Evolutionary conservation across 495 filamentous ascomycete genomes (phyloP), one percentile per base, ranked within the genome.

Genomic region (Apiosordaria backusii): DNA sequence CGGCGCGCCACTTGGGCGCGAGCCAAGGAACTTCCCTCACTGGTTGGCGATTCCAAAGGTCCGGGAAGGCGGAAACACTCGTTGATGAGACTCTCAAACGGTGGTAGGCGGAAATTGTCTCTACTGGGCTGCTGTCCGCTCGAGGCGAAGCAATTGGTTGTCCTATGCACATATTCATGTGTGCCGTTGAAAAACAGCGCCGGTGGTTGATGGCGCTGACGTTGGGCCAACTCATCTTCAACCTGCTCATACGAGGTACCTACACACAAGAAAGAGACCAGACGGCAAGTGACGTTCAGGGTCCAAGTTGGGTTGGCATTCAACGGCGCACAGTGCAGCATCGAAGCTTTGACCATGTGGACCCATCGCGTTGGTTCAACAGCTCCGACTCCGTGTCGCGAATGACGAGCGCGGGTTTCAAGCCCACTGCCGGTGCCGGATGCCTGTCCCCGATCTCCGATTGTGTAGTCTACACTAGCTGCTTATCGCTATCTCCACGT

Each of bases 401-500:
- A 45, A 45, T 45, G 35, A 45, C 35, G 35, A 45, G 35, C 9
- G 35, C 35, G 35, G 35, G 35, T 27, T 59, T 23, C 16, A 59
- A 23, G 15, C 22, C 57, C 23, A 23, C 0, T 18, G 24, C 21
- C 13, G 23, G 4, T 22, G 19, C 24, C 24, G n/a, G n/a, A 58
- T 58, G 29, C 29, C 55, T 4, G 55, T 22, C 55, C 18, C 55
- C 26, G 6, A n/a, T n/a, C n/a, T n/a, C n/a, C n/a, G n/a, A n/a
- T n/a, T n/a, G n/a, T n/a, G n/a, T n/a, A n/a, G n/a, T n/a, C n/a
- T n/a, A n/a, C n/a, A n/a, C n/a, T n/a, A n/a, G n/a, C n/a, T n/a
- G 18, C 1, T 25, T 59, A 59, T 25, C 26, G 22, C n/a, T 61
- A 61, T 61, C 59, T 21, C 22, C 59, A 61, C 59, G 59, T 61